These are phyloP conservation scores for Rhizophlyctis rosea DNA, from an alignment of 192 early-diverging fungal species.

Conservation along the genomic window DNA sequence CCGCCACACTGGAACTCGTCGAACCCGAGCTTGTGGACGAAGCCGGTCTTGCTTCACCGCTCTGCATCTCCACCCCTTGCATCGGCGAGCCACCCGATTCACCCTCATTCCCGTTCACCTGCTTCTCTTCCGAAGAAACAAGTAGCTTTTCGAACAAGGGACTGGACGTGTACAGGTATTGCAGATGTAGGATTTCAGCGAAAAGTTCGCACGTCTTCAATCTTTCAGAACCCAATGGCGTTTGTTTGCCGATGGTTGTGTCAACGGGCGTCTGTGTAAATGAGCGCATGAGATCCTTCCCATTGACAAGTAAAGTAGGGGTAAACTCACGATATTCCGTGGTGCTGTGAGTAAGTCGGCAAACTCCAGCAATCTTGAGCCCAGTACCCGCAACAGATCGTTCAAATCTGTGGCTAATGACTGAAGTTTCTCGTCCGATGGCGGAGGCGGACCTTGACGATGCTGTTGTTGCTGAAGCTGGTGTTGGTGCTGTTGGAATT, in stretches of 20 bases:
- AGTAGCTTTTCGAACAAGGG: conserved; percentile 56
- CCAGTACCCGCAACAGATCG: conserved; percentile 85
- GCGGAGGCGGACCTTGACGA: conserved; percentile 26
- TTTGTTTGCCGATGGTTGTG: conserved; percentile 76
- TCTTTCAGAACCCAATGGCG: conserved; percentile 90
- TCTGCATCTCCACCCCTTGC: conserved; percentile 18
- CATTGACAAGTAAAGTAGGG: not conserved
- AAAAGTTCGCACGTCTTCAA: conserved; percentile 96
- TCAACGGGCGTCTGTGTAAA: conserved; percentile 52
- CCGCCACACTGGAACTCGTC: conserved; percentile 37
- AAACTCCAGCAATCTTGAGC: conserved; percentile 71
- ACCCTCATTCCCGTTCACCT: not conserved
- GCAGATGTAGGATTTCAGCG: conserved; percentile 92
- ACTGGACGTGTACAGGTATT: conserved; percentile 57
- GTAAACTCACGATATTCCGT: conserved; percentile 66
- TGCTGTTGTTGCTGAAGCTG: conserved; percentile 37
- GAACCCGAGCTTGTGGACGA: not conserved
- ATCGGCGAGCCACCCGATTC: not conserved
- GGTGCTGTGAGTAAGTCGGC: conserved; percentile 72
- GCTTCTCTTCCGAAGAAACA: conserved; percentile 7
- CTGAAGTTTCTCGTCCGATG: conserved; percentile 49
- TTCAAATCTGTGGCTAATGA: conserved; percentile 73
- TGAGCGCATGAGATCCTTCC: not conserved
- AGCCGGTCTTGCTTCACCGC: conserved; percentile 1
- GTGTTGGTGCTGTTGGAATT: conserved; percentile 58